phyloP scores from a whole-genome alignment of 257 asterid species.

The Haberlea rhodopensis region DNA sequence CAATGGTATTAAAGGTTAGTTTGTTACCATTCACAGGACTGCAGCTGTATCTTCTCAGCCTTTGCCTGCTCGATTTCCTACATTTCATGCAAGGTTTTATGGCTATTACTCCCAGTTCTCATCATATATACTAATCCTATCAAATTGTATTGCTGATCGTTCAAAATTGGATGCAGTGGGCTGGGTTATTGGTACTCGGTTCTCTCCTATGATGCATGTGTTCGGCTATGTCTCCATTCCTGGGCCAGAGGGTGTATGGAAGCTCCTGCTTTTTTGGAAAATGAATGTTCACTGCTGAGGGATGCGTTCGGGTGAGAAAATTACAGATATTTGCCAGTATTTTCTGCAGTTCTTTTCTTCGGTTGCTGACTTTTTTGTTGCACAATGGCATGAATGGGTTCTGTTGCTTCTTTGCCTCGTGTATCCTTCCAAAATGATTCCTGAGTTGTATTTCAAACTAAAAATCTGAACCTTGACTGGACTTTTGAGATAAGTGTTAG shows the following conservation, averaged over 20 bases:
- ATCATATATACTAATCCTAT: slow-evolving; percentile 7
- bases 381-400: background rate
- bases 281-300: slow-evolving; percentile 80
- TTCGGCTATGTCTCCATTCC: slow-evolving; percentile 85
- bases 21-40: slow-evolving; percentile 47
- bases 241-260: slow-evolving; percentile 76
- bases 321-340: slow-evolving; percentile 8
- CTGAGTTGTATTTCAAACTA: background rate
- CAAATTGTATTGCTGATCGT: slow-evolving; percentile 22
- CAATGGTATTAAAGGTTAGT: slow-evolving; percentile 14
- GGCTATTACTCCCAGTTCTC: background rate
- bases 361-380: background rate
- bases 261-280: slow-evolving; percentile 79
- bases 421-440: background rate
- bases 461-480: slow-evolving; percentile 18
- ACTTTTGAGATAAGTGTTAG: no score
- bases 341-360: slow-evolving; percentile 17
- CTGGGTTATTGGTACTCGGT: slow-evolving; percentile 76
- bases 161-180: slow-evolving; percentile 54
- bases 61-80: slow-evolving; percentile 63
- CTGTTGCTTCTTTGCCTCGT: background rate
- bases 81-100: slow-evolving; percentile 84
- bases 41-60: slow-evolving; percentile 51
- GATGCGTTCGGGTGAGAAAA: slow-evolving; percentile 73
- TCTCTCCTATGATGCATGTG: slow-evolving; percentile 89